Conservation (phyloP, 108 stramenopile genomes). For the Halocafeteria seosinensis region DNA sequence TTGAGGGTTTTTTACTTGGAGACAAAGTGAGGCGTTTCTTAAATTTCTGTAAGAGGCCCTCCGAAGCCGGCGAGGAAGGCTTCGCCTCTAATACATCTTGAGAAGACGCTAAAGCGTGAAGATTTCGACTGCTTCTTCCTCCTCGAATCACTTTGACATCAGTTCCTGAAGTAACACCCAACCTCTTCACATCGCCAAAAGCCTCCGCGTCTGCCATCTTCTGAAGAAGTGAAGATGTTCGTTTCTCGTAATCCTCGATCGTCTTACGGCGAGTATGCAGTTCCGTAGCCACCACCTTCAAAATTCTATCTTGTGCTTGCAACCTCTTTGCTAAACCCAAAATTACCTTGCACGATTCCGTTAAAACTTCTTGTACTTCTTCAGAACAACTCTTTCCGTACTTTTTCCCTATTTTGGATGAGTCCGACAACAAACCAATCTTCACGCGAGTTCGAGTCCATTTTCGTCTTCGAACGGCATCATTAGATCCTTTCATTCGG, state of each 20-base stretch:
- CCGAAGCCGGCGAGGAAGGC: too few species aligned
- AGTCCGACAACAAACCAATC: too few species aligned
- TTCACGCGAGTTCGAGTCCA: neutral
- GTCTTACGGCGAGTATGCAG: neutral
- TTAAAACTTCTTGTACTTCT: neutral
- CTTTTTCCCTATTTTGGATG: neutral
- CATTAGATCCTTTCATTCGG: neutral
- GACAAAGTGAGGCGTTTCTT: too few species aligned
- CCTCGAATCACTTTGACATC: too few species aligned
- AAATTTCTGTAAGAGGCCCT: too few species aligned
- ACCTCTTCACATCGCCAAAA: too few species aligned
- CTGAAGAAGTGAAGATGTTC: neutral
- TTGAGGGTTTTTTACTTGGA: too few species aligned
- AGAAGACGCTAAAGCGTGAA: too few species aligned
- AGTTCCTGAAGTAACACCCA: too few species aligned
- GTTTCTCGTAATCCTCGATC: neutral
- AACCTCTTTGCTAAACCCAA: too few species aligned
- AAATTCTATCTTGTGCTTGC: neutral
- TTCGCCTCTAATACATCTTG: too few species aligned
- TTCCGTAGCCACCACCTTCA: neutral
- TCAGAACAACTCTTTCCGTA: neutral
- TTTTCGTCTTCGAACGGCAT: neutral
- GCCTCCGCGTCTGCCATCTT: slow-evolving; percentile 1
- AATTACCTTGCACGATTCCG: neutral
- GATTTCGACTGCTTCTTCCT: too few species aligned